Evolutionary conservation across 257 asterid species (phyloP).

Genomic region (Rauvolfia tetraphylla): DNA sequence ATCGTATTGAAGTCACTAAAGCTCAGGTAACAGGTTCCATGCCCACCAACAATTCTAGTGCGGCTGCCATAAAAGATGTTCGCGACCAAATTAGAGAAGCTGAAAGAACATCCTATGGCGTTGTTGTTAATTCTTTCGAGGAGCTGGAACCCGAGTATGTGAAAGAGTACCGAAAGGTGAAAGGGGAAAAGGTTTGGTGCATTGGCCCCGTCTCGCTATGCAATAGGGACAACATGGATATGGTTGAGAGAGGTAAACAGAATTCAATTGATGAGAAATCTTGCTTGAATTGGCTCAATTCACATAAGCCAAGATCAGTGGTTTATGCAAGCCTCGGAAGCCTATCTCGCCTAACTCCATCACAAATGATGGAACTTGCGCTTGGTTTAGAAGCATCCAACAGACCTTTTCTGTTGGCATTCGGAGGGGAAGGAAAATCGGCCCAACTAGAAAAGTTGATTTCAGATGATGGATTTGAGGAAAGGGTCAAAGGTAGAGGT

Average conservation of each 20-base stretch:
- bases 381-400: slow-evolving; percentile 40
- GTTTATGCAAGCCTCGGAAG: slow-evolving; percentile 55
- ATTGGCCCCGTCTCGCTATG: slow-evolving; percentile 13
- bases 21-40: slow-evolving; percentile 7
- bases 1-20: slow-evolving; percentile 19
- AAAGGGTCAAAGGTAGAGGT: slow-evolving; percentile 32
- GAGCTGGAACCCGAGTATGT: slow-evolving; percentile 8
- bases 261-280: slow-evolving; percentile 19
- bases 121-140: slow-evolving; percentile 11
- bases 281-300: slow-evolving; percentile 48
- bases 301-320: slow-evolving; percentile 27
- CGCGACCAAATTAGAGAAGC: slow-evolving; percentile 10
- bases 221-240: neutral
- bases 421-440: too few species aligned
- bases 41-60: neutral
- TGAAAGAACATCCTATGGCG: slow-evolving; percentile 9
- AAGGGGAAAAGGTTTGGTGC: slow-evolving; percentile 12
- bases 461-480: slow-evolving; percentile 34
- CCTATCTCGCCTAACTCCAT: slow-evolving; percentile 27
- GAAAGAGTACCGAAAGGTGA: neutral
- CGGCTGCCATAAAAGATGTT: neutral
- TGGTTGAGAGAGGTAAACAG: slow-evolving; percentile 31
- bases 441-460: too few species aligned
- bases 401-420: slow-evolving; percentile 45
- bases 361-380: slow-evolving; percentile 47